These are phyloP conservation scores for Apiospora marii DNA, from an alignment of 2,329 filamentous ascomycete genomes.

Conservation along the genomic window DNA sequence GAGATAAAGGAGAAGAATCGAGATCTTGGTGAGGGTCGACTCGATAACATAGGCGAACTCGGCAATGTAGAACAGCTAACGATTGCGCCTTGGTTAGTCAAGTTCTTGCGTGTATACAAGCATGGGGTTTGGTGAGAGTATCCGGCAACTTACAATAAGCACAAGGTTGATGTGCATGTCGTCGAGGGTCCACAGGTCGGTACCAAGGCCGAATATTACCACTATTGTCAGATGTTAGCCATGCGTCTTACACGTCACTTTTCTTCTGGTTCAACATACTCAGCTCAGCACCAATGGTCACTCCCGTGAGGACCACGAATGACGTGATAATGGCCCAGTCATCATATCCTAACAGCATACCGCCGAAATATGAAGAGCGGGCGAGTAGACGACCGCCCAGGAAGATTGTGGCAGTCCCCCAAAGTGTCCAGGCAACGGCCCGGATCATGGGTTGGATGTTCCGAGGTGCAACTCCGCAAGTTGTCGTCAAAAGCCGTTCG, in stretches of 20 bases:
- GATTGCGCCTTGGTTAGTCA: not conserved
- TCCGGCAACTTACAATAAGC: conserved; percentile 30
- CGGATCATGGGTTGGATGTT: conserved; percentile 29
- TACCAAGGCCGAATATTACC: conserved; percentile 34
- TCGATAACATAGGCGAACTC: conserved; percentile 30
- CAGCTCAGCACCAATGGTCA: conserved; percentile 33
- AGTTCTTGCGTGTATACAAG: not conserved
- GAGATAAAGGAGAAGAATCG: conserved; percentile 29
- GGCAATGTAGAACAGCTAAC: conserved; percentile 29
- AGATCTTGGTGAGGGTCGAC: conserved; percentile 28
- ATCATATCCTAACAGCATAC: conserved; percentile 33
- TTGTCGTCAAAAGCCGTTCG: conserved; percentile 27
- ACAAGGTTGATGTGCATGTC: conserved; percentile 31
- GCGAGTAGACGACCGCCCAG: conserved; percentile 31
- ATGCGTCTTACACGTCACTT: not conserved
- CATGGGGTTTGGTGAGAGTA: no score
- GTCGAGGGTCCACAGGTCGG: conserved; percentile 34
- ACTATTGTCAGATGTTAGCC: conserved; percentile 28
- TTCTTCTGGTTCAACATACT: conserved; percentile 26
- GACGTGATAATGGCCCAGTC: conserved; percentile 37
- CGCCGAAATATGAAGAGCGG: conserved; percentile 30
- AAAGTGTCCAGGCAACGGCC: conserved; percentile 31
- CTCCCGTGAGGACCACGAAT: conserved; percentile 32
- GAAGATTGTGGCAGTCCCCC: conserved; percentile 29
- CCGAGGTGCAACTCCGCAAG: conserved; percentile 27